Evolutionary conservation across 2,329 filamentous ascomycete genomes (phyloP), one percentile per base, ranked within the genome.

Genomic region (Fusarium coicis): DNA sequence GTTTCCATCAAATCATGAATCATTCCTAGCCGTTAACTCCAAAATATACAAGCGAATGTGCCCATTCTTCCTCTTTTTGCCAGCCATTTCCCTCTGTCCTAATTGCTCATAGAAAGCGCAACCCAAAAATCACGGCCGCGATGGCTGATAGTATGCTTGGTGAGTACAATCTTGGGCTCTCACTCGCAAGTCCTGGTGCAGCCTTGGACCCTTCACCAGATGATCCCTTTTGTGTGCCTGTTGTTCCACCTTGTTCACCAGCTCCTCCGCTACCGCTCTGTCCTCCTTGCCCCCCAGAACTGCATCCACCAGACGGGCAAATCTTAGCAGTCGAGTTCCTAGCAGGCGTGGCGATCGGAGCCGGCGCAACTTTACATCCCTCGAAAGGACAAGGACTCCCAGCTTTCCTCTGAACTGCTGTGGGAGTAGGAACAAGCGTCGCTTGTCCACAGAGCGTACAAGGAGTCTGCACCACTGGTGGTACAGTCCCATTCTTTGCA

Each of bases 41-140:
- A 55, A 50, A 56, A 47, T 40, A 32, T 36, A 2, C 28, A 49
- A 61, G 18, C n/a, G n/a, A 63, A 43, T 21, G 18, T 30, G 14
- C 11, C 26, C 26, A 7, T 52, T 26, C 39, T 37, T 49, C 18
- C 19, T 9, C 32, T 19, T 42, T 32, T 15, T 18, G 21, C 10
- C 12, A 21, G 9, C 15, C 34, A 34, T 19, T 50, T 36, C 42
- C 8, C 14, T 18, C 8, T 10, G 21, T 40, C 16, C 10, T 2
- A 26, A 5, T 26, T 6, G 5, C 12, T 60, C 37, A 74, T 32
- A 70, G 26, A 14, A 74, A 21, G 4, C 50, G n/a, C 15, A 74
- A 1, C 2, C 72, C 72, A 62, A 74, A 72, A 6, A 74, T 72
- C 10, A 74, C 58, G 30, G 72, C 68, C 2, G 44, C 68, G 4